phyloP scores from a whole-genome alignment of 2,329 filamentous ascomycete genomes.

The Aspergillus novofumigatus region DNA sequence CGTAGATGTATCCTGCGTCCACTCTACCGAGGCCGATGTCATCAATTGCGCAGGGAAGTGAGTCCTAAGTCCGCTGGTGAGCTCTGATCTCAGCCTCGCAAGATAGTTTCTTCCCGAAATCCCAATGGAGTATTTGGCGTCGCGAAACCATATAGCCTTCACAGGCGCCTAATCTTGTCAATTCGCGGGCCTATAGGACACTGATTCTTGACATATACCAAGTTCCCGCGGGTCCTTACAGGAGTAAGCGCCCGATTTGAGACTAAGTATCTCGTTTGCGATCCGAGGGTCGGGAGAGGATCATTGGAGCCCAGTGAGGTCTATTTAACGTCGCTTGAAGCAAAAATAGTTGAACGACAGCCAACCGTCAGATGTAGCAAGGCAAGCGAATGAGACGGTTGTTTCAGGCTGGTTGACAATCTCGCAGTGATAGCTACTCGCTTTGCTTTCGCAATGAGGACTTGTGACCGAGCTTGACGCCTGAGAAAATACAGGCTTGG shows the following conservation, averaged over 20 bases:
- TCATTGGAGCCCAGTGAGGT: background rate
- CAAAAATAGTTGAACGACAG: background rate
- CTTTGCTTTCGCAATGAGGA: background rate
- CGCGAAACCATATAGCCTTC: background rate
- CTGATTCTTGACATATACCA: background rate
- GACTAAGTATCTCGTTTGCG: background rate
- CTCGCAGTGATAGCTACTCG: background rate
- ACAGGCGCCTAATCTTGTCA: background rate
- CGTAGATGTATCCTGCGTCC: background rate
- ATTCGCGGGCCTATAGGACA: no score
- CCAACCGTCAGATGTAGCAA: slow-evolving; percentile 1
- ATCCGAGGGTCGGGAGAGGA: background rate
- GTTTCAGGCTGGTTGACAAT: background rate
- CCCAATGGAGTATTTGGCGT: background rate
- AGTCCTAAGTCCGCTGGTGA: background rate
- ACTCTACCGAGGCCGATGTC: background rate
- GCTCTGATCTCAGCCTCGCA: background rate
- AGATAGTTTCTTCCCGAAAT: background rate
- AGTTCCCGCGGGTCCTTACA: background rate
- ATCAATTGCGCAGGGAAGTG: background rate
- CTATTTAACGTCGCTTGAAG: background rate
- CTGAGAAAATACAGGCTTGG: background rate
- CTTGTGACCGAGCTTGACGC: background rate
- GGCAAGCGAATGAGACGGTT: background rate
- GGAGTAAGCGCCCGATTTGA: background rate